Evolutionary conservation across 495 filamentous ascomycete species (phyloP).

Genomic region (Staphylotrichum longicolle): DNA sequence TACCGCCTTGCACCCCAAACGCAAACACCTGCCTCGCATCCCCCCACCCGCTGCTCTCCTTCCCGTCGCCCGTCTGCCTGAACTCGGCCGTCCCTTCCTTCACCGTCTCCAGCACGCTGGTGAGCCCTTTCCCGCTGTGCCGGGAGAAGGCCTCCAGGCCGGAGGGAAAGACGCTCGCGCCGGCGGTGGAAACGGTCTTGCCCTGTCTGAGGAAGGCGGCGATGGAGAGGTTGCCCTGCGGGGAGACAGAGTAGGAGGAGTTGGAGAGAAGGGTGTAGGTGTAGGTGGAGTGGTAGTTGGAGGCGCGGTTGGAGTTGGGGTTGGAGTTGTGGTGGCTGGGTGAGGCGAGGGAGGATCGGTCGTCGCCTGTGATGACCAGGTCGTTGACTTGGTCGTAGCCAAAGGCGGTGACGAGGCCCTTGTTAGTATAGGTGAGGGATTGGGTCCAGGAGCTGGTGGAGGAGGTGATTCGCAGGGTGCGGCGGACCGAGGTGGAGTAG

Average conservation of each 20-base stretch:
- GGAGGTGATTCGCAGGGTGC: conserved; percentile 56
- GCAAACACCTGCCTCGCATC: conserved; percentile 54
- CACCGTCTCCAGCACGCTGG: conserved; percentile 47
- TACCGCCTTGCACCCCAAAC: conserved; percentile 40
- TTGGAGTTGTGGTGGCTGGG: not conserved
- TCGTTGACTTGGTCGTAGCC: conserved; percentile 62
- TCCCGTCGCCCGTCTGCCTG: conserved; percentile 45
- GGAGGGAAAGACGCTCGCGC: conserved; percentile 59
- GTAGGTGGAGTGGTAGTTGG: conserved; percentile 39
- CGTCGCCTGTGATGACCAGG: conserved; percentile 60
- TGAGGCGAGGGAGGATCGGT: conserved; percentile 41
- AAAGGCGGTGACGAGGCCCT: conserved; percentile 54
- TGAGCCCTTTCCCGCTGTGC: conserved; percentile 24
- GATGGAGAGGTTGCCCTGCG: conserved; percentile 57
- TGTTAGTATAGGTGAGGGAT: conserved; percentile 56
- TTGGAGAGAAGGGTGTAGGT: conserved; percentile 64
- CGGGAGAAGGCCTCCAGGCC: conserved; percentile 52
- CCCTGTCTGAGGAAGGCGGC: conserved; percentile 58
- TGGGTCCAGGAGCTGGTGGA: conserved; percentile 60
- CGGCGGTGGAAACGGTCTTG: conserved; percentile 51
- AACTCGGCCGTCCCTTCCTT: conserved; percentile 59
- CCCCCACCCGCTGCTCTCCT: conserved; percentile 50
- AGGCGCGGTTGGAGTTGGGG: not conserved
- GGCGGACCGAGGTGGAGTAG: conserved; percentile 58
- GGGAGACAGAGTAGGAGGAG: conserved; percentile 46